Base-by-base conservation (phyloP, 176 grass and related monocot species). In the Carex littledalei region DNA sequence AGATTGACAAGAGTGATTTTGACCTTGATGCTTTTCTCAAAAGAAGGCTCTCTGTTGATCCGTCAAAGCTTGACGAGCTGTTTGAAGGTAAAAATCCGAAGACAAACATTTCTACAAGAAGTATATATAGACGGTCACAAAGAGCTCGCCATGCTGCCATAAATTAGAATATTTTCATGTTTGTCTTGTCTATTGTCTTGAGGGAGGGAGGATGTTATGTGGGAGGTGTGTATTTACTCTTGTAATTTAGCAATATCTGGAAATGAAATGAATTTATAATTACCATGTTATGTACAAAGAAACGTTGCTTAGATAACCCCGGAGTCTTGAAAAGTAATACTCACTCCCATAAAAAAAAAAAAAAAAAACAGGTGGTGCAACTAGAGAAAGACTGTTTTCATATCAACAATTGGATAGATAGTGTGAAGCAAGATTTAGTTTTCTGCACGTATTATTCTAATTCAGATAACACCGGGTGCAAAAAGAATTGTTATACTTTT, bases 21-120 rank as follows among this genome's bases (percentile, higher is more conserved):
- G 64, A 98, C 63, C 83, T 98, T 69, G 93, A 94, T 37, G 58
- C 62, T 55, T 98, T 98, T 80, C 86, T 95, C 37, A 93, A 22
- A 77, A 89, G 61, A 68, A 93, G 85, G 84, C 84, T 98, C 56
- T 85, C 34, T 22, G 85, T 98, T 26, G 89, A 98, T 79, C 74
- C 90, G 0, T 81, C 80, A 0, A 86, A 89, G 54, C 80, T 98
- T 86, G 95, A 92, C 45, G 86, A 80, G 0, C 22, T 94, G 67
- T 88, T 92, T 26, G 88, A 90, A 67, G 85, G 31, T 81, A 87
- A 62, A 17, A 89, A 94, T 73, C 89, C 80, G 0, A 94, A 59
- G 74, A 88, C 63, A 65, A 67, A 82, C 20, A 82, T 87, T 71
- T 87, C 90, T 76, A 81, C 54, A 18, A 87, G 87, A 83, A 94